Evolutionary conservation across 257 asterid genomes (phyloP), one percentile per base, ranked within the genome.

Genomic region (Henckelia pumila): DNA sequence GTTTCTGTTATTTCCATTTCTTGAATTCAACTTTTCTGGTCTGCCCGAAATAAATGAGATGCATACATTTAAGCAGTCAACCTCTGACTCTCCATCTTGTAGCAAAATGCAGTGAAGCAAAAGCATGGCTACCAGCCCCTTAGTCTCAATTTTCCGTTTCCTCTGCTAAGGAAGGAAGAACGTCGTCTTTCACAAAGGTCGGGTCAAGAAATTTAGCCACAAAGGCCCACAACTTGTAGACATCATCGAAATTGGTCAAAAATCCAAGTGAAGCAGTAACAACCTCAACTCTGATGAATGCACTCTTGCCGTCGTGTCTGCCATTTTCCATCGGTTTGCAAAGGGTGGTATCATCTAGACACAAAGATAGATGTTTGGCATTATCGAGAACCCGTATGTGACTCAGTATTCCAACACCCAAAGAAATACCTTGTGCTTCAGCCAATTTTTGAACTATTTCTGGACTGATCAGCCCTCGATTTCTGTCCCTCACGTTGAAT

Each of bases 241-340:
- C 99, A 72, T 94, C 99, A 19, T 87, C 95, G 52, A 91, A 94
- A 75, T 94, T 89, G 14, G 91, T 82, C 77, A 91, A 70, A 69
- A 91, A 94, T 44, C 96, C 87, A 55, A 91, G 96, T 13, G 98
- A 94, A 66, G 99, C 99, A 49, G 99, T 94, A 55, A 94, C 96
- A 40, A 94, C 99, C 74, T 94, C 99, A 8, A 91, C 98, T 71
- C 96, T 82, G 55, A 94, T 82, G 80, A 83, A 91, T 32, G 96
- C 99, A 61, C 84, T 81, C 76, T 86, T 86, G 52, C 87, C 81
- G 2, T 85, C 85, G 19, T 80, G 86, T 60, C 73, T 79, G 28
- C 94, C 93, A 33, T 85, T 86, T 11, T 83, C 97, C 97, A 90
- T 92, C 37, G 98, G 97, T 82, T 80, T 92, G 84, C 97, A 89